phyloP scores from a whole-genome alignment of 305 asterid species.

The Nicotiana rustica region DNA sequence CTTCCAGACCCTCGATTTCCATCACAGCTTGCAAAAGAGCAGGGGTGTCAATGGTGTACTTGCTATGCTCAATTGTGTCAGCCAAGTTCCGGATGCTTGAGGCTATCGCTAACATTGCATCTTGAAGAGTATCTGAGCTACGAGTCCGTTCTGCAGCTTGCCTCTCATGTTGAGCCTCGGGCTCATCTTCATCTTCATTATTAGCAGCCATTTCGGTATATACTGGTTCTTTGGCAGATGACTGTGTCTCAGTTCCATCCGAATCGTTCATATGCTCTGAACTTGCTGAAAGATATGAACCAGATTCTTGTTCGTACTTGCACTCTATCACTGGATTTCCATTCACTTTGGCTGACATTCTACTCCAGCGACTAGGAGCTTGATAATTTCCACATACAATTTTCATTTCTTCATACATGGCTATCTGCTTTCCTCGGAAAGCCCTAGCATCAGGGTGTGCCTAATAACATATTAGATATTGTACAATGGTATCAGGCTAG shows the following conservation, averaged over 20 bases:
- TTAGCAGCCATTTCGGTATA: conserved; percentile 34
- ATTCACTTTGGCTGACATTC: conserved; percentile 31
- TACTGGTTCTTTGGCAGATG: conserved; percentile 34
- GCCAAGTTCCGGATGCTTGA: conserved; percentile 36
- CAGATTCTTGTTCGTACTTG: conserved; percentile 37
- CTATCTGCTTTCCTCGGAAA: conserved; percentile 36
- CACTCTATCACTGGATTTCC: conserved; percentile 32
- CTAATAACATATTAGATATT: conserved; percentile 29
- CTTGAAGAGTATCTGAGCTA: conserved; percentile 28
- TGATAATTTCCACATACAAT: conserved; percentile 36
- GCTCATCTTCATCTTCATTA: conserved; percentile 31
- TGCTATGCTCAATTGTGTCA: conserved; percentile 36
- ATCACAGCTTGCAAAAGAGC: conserved; percentile 33
- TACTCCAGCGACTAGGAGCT: conserved; percentile 28
- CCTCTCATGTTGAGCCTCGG: conserved; percentile 20
- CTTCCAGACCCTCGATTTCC: conserved; percentile 37
- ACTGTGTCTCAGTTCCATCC: conserved; percentile 35
- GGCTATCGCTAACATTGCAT: conserved; percentile 35
- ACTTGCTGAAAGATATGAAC: conserved; percentile 33
- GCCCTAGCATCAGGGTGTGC: conserved; percentile 37
- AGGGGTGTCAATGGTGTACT: conserved; percentile 28
- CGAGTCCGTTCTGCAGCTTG: conserved; percentile 31
- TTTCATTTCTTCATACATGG: conserved; percentile 35
- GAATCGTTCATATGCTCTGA: conserved; percentile 32
- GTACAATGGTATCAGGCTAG: neutral